phyloP scores from a whole-genome alignment of 495 filamentous ascomycete genomes.

The Echria macrotheca region DNA sequence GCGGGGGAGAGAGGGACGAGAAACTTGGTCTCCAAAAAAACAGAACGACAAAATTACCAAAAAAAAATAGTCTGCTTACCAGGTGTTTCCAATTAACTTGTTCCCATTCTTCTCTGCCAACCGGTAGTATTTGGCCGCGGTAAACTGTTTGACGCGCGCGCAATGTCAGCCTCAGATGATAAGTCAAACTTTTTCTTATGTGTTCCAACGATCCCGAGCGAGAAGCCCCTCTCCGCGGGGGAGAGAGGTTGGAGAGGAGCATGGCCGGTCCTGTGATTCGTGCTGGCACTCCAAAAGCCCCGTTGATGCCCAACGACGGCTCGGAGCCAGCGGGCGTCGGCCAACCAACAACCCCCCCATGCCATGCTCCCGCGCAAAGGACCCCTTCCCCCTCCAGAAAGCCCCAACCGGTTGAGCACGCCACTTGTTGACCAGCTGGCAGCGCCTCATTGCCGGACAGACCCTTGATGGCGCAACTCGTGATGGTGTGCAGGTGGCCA shows the following conservation, averaged over 20 bases:
- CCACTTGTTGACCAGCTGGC: conserved; percentile 13
- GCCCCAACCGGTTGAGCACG: conserved; percentile 1
- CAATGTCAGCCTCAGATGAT: conserved; percentile 37
- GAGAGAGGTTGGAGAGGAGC: too few relatives aligned
- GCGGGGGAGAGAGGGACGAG: conserved; percentile 1
- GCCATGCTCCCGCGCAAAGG: background rate
- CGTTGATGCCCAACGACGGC: conserved; percentile 41
- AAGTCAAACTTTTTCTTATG: conserved; percentile 2
- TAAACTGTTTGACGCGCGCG: conserved; percentile 52
- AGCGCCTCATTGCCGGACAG: background rate
- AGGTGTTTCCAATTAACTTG: conserved; percentile 90
- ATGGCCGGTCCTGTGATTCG: conserved; percentile 18
- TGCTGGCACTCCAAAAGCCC: conserved; percentile 18
- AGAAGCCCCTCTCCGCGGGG: too few relatives aligned
- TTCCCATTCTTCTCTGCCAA: conserved; percentile 82
- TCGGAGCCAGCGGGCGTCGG: background rate
- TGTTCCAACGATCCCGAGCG: background rate
- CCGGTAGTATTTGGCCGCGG: conserved; percentile 88
- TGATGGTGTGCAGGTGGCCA: conserved; percentile 4
- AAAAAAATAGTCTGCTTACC: conserved; percentile 54
- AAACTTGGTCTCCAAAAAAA: background rate
- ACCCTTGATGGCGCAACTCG: background rate
- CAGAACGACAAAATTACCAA: conserved; percentile 16
- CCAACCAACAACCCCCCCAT: background rate
- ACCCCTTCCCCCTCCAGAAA: background rate